phyloP scores from a whole-genome alignment of 345 rosid genomes.

The Eucalyptus melliodora region DNA sequence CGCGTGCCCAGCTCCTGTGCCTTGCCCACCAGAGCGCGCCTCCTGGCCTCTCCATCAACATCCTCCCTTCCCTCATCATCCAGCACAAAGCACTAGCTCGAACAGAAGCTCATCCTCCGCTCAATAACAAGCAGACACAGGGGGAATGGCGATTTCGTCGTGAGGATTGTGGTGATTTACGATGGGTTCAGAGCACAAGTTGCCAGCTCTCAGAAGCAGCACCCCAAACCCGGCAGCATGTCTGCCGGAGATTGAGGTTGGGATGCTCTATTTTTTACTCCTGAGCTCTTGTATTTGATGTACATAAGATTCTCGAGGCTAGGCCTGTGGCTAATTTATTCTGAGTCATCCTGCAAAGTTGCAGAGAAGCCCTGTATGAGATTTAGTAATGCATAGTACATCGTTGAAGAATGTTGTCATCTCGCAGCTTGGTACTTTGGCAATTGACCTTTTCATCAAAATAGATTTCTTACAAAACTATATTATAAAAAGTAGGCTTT shows the following conservation, averaged over 20 bases:
- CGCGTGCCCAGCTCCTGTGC: not conserved
- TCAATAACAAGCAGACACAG: not conserved
- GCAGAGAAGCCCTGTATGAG: not conserved
- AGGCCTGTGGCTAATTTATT: not conserved
- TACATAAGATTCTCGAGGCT: not conserved
- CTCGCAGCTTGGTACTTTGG: not conserved
- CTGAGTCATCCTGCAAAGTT: not conserved
- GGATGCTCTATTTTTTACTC: not conserved
- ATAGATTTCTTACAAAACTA: not conserved
- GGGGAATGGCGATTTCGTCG: not conserved
- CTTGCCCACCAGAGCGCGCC: not conserved
- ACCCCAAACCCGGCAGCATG: not conserved
- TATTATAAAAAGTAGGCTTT: not conserved
- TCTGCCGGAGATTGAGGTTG: not conserved
- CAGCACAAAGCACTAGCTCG: not conserved
- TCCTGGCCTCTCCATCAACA: not conserved
- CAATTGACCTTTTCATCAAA: not conserved
- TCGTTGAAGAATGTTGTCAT: not conserved
- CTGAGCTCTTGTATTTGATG: not conserved
- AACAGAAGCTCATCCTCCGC: not conserved
- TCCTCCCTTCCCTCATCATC: not conserved
- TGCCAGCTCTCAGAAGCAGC: not conserved
- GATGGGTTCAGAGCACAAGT: not conserved
- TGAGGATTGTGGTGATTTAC: not conserved
- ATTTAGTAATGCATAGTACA: not conserved